Evolutionary conservation across 495 filamentous ascomycete species (phyloP), one percentile per base, ranked within the genome.

Genomic region (Recurvomyces mirabilis): DNA sequence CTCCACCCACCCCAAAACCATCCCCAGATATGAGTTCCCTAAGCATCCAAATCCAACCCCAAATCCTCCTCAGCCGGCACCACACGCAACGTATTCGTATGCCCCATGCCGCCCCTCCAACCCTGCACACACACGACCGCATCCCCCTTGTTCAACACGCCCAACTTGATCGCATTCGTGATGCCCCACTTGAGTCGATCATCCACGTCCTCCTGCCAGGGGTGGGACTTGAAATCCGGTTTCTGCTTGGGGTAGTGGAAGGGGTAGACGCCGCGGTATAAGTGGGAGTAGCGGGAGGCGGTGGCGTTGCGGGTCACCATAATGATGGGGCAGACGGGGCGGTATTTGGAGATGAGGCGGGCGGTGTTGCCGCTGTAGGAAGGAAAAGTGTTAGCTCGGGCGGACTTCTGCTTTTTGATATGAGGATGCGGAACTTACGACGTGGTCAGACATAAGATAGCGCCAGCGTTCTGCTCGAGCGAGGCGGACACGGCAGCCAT

Each of bases 131-230:
- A 93, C 49, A 96, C 79, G 28, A 96, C 82, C 50, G 76, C 77
- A 59, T 93, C 87, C 44, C 80, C 87, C 64, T 82, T 75, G 57
- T 70, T 73, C 55, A 98, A 71, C 45, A 95, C 74, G 43, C 83
- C 82, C 44, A 98, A 78, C 60, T 78, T 76, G 53, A 93, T 78
- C 52, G 86, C 91, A 58, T 84, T 75, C 57, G 65, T 62, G 61
- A 96, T 82, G 64, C 82, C 93, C 89, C 89, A 98, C 70, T 84
- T 91, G 54, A 96, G 82, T 57, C 91, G 84, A 58, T 81, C 74
- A 69, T 98, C 91, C 53, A 98, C 91, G 66, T 98, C 93, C 69
- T 95, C 86, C 68, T 98, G 93, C 91, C 91, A 98, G 61, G 88
- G 81, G 57, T 79, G 79, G 55, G 69, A 71, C 55, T 67, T 67